Base-by-base conservation (phyloP, 192 early-diverging fungal species). In the Podila verticillata region DNA sequence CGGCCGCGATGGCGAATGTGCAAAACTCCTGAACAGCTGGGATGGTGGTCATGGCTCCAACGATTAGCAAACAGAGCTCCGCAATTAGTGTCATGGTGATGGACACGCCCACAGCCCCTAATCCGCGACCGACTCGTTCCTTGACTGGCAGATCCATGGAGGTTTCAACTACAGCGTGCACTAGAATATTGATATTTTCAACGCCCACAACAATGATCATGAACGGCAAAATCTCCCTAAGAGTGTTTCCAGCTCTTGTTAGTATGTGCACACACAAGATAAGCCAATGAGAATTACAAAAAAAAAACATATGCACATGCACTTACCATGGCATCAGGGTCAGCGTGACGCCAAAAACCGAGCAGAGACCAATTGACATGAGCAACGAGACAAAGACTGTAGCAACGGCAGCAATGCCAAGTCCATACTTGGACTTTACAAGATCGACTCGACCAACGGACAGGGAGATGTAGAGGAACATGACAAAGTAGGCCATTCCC, bases 11-110 rank as follows among this genome's bases (percentile, higher is more conserved):
- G 1, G 86, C 87, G 69, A 94, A 93, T 3, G 92, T 75, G 61
- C 92, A 94, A 77, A 94, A 95, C 65, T 95, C 92, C 73, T 91
- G 90, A 9, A 95, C 84, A 4, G 90, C 84, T 29, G 85, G 85
- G 8, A 89, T 82, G 15, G 86, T 86, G 39, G 89, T 90, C 26
- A 80, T 80, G 5, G 88, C 85, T 5, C 90, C 92, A 29, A 92
- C 49, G 12, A 86, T 56, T 22, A 95, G 67, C 19, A 92, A 61
- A 24, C 81, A 73, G 31, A 94, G 67, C 65, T 93, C 89, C 12
- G 83, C 85, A 5, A 78, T 48, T 0, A 95, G 61, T 0, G 86
- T 89, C 7, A 87, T 47, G 6, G 89, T 84, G 74, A 95, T 94
- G 10, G 86, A 85, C 29, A 87, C 85, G 34, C 93, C 94, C 1